Evolutionary conservation across 2,329 filamentous ascomycete genomes (phyloP).

Genomic region (Nemania sp.): DNA sequence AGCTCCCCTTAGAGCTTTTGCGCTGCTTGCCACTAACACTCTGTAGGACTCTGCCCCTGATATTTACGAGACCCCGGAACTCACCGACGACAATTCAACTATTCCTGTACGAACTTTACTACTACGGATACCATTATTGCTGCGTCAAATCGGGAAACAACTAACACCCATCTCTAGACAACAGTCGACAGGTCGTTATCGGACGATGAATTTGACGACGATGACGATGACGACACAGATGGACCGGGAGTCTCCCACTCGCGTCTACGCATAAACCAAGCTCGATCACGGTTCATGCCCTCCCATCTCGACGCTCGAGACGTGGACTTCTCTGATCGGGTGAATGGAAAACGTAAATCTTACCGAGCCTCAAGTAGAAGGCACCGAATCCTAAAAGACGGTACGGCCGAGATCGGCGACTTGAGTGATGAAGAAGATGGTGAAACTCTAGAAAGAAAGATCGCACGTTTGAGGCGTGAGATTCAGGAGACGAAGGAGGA

Average conservation of each 20-base stretch:
- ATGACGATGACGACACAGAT: conserved; percentile 67
- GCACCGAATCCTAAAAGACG: conserved; percentile 71
- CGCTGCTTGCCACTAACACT: conserved; percentile 28
- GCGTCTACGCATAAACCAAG: conserved; percentile 80
- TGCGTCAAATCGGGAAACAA: conserved; percentile 1
- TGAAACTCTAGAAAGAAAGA: conserved; percentile 80
- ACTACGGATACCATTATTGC: conserved; percentile 6
- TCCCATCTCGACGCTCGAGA: conserved; percentile 79
- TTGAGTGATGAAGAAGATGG: conserved; percentile 77
- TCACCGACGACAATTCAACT: conserved; percentile 91
- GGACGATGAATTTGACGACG: conserved; percentile 68
- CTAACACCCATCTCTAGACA: conserved; percentile 57
- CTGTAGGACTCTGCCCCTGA: conserved; percentile 89
- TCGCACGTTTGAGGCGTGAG: conserved; percentile 85
- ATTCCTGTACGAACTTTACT: conserved; percentile 70
- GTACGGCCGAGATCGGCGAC: conserved; percentile 76
- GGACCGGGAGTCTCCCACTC: conserved; percentile 77
- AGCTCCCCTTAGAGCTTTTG: conserved; percentile 14
- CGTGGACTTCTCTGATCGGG: conserved; percentile 90
- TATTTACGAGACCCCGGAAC: conserved; percentile 94
- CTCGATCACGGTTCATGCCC: conserved; percentile 82
- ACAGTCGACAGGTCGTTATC: conserved; percentile 67
- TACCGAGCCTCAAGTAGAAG: conserved; percentile 81
- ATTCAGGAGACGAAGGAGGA: conserved; percentile 62
- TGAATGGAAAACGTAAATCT: conserved; percentile 83